Base-by-base conservation (phyloP, 768 basidiomycete species). In the Coprinellus aureogranulatus region DNA sequence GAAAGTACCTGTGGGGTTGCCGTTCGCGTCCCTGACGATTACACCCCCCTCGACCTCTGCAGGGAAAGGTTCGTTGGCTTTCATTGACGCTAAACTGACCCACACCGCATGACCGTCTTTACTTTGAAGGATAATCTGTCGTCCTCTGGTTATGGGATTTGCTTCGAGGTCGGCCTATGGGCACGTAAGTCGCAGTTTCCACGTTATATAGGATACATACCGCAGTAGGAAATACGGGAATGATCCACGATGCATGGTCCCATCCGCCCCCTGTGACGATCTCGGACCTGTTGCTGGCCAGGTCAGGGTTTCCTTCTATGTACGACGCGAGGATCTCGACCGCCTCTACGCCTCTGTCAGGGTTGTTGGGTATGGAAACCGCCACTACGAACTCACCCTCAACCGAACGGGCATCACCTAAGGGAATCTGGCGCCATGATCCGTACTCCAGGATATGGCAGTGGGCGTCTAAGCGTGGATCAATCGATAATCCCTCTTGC, bases 51-150 rank as follows among this genome's bases (percentile, higher is more conserved):
- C 88, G 1, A 95, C 80, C n/a, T 72, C 64, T 8, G 80, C 75
- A 2, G 94, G 91, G 26, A 92, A 78, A 11, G 86, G 83, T 10
- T 75, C 70, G 64, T 89, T 86, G 1, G 64, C 61, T 54, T 79
- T 72, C 2, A 95, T 71, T 2, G 86, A 81, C 40, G 72, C 78
- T 4, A 75, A 72, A 4, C 90, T 92, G 14, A 92, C 84, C 94
- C 94, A 96, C 4, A 90, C 75, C 0, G 91, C 92, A 71, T 95
- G 94, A 3, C 87, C 87, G 68, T 97, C 94, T 59, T 94, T 90
- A 67, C 92, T 85, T 61, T 89, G 86, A 11, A 96, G 78, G 16
- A 89, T 76, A 37, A 97, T 84, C 0, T 85, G 86, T 14, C 90
- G 81, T n/a, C 84, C 86, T 41, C 74, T 73, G n/a, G 94, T 76